Evolutionary conservation across 495 filamentous ascomycete species (phyloP), one percentile per base, ranked within the genome.

Genomic region (Podospora bellae-mahoneyi): DNA sequence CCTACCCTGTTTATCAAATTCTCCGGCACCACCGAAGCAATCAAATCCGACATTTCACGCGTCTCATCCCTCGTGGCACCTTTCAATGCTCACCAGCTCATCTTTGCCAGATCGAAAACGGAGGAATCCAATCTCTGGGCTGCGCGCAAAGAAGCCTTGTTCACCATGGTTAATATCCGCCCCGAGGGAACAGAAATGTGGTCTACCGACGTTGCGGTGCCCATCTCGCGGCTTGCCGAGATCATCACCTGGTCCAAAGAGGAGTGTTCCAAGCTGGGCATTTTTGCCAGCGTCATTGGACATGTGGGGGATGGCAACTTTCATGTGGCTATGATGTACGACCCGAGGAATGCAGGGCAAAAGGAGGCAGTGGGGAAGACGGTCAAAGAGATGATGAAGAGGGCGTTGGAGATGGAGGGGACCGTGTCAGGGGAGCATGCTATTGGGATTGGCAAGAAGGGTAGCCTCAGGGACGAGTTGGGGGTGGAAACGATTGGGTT

Each of bases 1-100:
- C 89, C 90, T 2, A 91, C 89, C n/a, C 77, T 92, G 18, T 92
- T 92, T 76, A 85, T 92, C 81, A 91, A 91, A 69, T 78, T 79
- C 62, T 66, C 69, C 6, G 76, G 75, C 28, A 79, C 76, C 1
- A 66, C 72, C 15, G 72, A 71, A 2, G 70, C 57, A 32, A 72
- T 80, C 61, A 78, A 80, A 62, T 79, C 84, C 62, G 78, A 80
- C 55, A 70, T 81, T 10, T 78, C 82, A 5, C 57, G 68, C 6
- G 73, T 67, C 2, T 75, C 80, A 67, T 72, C 74, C 20, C 74
- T 85, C 15, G 81, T 86, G 6, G 82, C 83, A 64, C 64, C 68
- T 0, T 81, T 84, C 59, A 80, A 77, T 54, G 78, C 73, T 15
- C n/a, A 30, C 2, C 39, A 30, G 5, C 89, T 90, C 68, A 82